Conservation (phyloP, 2,329 filamentous ascomycete species). For the Colletotrichum aenigma region DNA sequence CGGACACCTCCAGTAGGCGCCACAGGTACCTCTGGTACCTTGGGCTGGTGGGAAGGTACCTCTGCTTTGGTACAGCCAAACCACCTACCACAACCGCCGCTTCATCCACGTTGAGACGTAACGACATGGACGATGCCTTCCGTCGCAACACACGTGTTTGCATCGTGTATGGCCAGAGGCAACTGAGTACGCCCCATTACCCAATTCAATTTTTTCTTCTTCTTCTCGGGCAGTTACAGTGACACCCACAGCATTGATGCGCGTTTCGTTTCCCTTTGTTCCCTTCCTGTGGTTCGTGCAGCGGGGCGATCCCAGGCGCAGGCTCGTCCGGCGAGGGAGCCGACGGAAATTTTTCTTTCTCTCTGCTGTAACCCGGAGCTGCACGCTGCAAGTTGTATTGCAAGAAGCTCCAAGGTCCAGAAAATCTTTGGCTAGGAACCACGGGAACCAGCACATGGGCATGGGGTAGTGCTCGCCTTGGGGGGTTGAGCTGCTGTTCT, state of each 20-base stretch:
- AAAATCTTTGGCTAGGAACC: not conserved
- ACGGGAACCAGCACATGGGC: not conserved
- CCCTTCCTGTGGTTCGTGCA: not conserved
- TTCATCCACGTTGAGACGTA: conserved; percentile 15
- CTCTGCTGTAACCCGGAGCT: not conserved
- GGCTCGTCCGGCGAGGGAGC: not conserved
- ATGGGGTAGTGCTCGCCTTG: not conserved
- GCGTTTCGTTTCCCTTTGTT: not conserved
- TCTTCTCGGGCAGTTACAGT: not conserved
- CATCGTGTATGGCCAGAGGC: not conserved
- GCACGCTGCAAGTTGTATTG: not conserved
- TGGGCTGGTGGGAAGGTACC: not conserved
- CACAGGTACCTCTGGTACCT: not conserved
- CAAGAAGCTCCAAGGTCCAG: not conserved
- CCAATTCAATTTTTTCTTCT: not conserved
- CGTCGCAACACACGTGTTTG: conserved; percentile 11
- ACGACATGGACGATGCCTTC: not conserved
- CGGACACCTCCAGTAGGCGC: not conserved
- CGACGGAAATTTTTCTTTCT: conserved; percentile 9
- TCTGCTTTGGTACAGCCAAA: not conserved
- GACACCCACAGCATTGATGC: not conserved
- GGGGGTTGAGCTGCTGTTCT: not conserved
- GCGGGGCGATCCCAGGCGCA: not conserved
- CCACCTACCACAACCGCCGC: conserved; percentile 3
- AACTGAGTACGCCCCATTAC: not conserved